Base-by-base conservation (phyloP, 305 asterid genomes). In the Solanum hybrid region DNA sequence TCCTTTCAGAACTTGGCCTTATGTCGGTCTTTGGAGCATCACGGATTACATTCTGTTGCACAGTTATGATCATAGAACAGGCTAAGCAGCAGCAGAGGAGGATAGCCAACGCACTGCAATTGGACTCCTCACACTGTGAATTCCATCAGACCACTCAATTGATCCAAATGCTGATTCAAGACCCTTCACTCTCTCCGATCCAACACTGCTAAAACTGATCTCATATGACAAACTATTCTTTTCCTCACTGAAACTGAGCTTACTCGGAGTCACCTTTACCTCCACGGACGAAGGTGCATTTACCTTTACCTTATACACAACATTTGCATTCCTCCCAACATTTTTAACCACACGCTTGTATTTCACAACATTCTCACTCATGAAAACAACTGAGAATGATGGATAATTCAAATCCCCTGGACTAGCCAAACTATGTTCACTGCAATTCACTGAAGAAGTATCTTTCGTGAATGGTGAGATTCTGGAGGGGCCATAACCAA, bases 391-490 rank as follows among this genome's bases (percentile, higher is more conserved):
- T 3, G 98, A 94, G 38, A 97, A 95, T 1, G 99, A 93, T 20
- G 99, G 99, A 90, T 96, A 96, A 85, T 97, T 97, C 95, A 97
- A 88, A 89, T 95, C 90, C 7, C 99, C 98, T 0, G 98, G 96
- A 14, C 92, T 92, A 86, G 84, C 90, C 24, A 94, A 89, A 46
- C 92, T 93, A 8, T 80, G 34, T 6, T 87, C 88, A 29, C 89
- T 88, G 86, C 98, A 96, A 89, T 95, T 94, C 78, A 93, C 93
- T 0, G 91, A 72, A 64, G 93, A 89, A 69, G 92, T 77, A 3
- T 90, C 93, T 9, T 90, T 89, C 1, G 92, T 91, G 78, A 97
- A 94, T 29, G 95, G 89, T 0, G 98, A 92, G 4, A 96, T 95
- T 17, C 89, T 91, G 46, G 11, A 89, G 4, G 91, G 3, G 81